Conservation (phyloP, 306 rosid species). For the Castanea sativa region DNA sequence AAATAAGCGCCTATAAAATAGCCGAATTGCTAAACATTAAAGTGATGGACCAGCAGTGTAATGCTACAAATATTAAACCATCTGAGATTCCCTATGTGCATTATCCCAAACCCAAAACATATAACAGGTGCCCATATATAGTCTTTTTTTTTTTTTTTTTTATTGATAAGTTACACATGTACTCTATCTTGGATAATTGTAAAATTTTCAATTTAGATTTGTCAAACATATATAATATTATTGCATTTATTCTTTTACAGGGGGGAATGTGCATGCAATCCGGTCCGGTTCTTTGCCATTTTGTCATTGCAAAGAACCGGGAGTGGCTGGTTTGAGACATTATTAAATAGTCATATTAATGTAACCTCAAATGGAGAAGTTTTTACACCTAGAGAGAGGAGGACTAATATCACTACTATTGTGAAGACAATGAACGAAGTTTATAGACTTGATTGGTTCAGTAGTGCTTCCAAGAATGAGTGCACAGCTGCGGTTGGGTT, state of each 20-base stretch:
- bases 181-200: too few species aligned
- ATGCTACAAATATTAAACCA: constrained; percentile 20
- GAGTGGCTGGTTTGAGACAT: constrained; percentile 99
- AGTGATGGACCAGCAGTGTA: constrained; percentile 36
- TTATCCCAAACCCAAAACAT: constrained; percentile 58
- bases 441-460: constrained; percentile 86
- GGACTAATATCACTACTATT: constrained; percentile 79
- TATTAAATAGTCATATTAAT: constrained; percentile 83
- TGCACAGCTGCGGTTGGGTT: constrained; percentile 97
- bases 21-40: constrained; percentile 23
- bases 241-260: constrained; percentile 22
- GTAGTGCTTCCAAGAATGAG: constrained; percentile 94
- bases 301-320: constrained; percentile 98
- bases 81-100: constrained; percentile 53
- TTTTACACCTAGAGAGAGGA: constrained; percentile 80
- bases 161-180: too few species aligned
- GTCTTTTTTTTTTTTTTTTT: too few species aligned
- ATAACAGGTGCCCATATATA: constrained; percentile 30
- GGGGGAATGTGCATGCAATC: constrained; percentile 87
- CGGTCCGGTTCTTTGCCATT: constrained; percentile 81
- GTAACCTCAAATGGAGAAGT: constrained; percentile 96
- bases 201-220: constrained; percentile 1
- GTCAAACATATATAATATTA: neutral
- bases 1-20: constrained; percentile 18
- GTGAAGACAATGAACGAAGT: constrained; percentile 74